Percentiles rank a stretch among this genome's conserved stretches.
Conservation (phyloP, 345 rosid species). For the Gossypium mustelinum region DNA sequence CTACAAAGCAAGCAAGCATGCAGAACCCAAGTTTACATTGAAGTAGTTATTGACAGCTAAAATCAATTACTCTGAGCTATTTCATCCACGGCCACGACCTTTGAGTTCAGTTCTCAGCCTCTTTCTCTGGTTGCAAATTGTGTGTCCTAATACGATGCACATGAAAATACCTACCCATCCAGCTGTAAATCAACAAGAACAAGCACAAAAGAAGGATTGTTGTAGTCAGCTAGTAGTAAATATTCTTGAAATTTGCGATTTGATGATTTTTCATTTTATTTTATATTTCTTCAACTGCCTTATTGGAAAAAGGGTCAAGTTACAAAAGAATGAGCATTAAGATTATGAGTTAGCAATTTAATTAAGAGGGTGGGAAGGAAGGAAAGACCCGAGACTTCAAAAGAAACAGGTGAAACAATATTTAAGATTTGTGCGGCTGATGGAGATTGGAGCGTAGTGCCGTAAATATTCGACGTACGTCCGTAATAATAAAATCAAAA, state of each 20-base stretch:
- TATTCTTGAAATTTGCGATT: background rate
- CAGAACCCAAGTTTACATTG: background rate
- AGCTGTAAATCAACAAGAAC: background rate
- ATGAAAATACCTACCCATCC: background rate
- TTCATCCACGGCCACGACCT: background rate
- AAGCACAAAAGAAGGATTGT: background rate
- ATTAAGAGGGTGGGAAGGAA: background rate
- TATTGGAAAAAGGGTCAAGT: background rate
- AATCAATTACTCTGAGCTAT: background rate
- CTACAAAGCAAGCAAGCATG: background rate
- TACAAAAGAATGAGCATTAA: background rate
- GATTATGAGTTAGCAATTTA: background rate
- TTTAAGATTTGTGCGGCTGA: background rate
- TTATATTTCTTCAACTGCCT: background rate
- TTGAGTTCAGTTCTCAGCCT: background rate
- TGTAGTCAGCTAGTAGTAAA: background rate
- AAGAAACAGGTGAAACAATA: background rate
- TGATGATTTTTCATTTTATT: background rate
- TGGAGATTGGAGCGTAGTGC: too few relatives aligned
- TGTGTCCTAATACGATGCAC: background rate
- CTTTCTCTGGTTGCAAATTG: background rate
- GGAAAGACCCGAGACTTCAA: background rate
- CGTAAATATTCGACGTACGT: too few relatives aligned
- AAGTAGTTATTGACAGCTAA: background rate
- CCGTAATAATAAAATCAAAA: too few relatives aligned